Evolutionary conservation across 129 eudicot genomes (phyloP), one percentile per base, ranked within the genome.

Genomic region (Pittosporum tobira): DNA sequence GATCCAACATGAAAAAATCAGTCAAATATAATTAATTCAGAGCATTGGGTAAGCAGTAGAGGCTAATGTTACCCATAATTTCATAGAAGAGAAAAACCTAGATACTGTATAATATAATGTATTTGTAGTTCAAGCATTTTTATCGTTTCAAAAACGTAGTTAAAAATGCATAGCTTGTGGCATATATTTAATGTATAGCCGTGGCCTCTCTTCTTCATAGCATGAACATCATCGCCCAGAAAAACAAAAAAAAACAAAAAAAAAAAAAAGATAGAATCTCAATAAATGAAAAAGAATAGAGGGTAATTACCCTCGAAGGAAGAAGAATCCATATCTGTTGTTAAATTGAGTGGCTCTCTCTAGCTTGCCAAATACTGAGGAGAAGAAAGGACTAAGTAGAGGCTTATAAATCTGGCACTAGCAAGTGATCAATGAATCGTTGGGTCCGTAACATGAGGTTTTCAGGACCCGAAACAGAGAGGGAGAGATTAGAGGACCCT

Each of bases 381-480:
- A 53, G 63, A 51, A 60, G 64, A 58, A 61, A 63, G 63, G 51
- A n/a, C n/a, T n/a, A n/a, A n/a, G n/a, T n/a, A 59, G 56, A 57
- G 59, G 13, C 45, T 48, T 25, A 46, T 28, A 74, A 49, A 57
- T 62, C 62, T 4, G 63, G 15, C 36, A 48, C 16, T 48, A 24
- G 48, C 25, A 50, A 34, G 72, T 70, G 51, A 73, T 66, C 78
- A 74, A 71, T 67, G 73, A 73, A 61, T 57, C 22, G 67, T 72
- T 49, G 82, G 62, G 65, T 51, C 37, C 64, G 57, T 68, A 66
- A 79, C 80, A 75, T 74, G 81, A 80, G 81, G 58, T 73, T 64
- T 79, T 65, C 80, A 63, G 64, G 38, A 63, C 70, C 69, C 69
- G 59, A 61, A 51, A 63, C 61, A 42, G 68, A 12, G 26, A 43